Conservation (phyloP, 495 filamentous ascomycete species). For the Neurospora tetrasperma region DNA sequence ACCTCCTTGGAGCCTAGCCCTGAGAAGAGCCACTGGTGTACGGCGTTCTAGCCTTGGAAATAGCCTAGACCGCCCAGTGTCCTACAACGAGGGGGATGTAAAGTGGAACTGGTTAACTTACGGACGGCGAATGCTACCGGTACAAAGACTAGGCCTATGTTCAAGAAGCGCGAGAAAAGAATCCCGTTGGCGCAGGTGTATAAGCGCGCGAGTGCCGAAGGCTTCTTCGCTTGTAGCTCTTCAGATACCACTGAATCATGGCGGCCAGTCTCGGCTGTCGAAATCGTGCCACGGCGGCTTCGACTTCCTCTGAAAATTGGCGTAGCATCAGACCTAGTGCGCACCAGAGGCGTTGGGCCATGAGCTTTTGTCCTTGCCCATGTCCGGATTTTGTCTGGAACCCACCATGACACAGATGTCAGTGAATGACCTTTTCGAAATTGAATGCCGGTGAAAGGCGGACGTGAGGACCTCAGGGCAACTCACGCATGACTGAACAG, state of each 20-base stretch:
- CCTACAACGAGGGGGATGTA: not conserved
- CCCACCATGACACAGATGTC: not conserved
- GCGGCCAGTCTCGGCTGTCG: not conserved
- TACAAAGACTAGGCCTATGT: conserved; percentile 67
- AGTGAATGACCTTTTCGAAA: not conserved
- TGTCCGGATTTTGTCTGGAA: conserved; percentile 4
- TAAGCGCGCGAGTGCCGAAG: conserved; percentile 29
- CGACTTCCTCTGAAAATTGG: not conserved
- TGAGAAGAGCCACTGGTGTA: not conserved
- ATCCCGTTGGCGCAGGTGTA: conserved; percentile 40
- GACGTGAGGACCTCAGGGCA: not conserved
- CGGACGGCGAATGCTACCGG: conserved; percentile 62
- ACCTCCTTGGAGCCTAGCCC: not conserved
- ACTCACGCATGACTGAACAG: not conserved
- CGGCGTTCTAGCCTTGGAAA: not conserved
- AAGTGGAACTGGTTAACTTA: conserved; percentile 23
- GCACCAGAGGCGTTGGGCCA: not conserved
- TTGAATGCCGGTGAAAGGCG: not conserved
- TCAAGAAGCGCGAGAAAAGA: conserved; percentile 59
- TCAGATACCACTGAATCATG: not conserved
- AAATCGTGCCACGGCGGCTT: not conserved
- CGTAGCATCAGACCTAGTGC: not conserved
- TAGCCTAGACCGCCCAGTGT: not conserved
- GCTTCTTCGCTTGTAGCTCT: conserved; percentile 6
- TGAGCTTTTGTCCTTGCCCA: conserved; percentile 6